phyloP scores from a whole-genome alignment of 2,329 filamentous ascomycete genomes.

The Chaetomium olivaceum region DNA sequence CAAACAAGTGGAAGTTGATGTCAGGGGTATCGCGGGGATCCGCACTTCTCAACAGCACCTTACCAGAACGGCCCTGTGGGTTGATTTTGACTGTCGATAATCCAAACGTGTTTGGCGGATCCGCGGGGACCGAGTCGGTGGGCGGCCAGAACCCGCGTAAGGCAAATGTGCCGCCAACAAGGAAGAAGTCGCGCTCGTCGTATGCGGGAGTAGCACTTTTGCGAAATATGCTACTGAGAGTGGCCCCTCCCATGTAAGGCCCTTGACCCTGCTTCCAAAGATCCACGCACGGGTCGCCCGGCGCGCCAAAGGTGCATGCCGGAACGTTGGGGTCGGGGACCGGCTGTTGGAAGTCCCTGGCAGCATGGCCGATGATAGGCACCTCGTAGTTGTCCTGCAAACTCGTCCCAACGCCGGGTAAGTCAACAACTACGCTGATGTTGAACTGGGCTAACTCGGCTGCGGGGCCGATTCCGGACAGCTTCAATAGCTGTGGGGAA shows the following conservation, averaged over 20 bases:
- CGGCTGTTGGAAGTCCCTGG: constrained; percentile 16
- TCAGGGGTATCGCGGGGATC: constrained; percentile 62
- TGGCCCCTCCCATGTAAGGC: constrained; percentile 36
- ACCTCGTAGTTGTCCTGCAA: constrained; percentile 49
- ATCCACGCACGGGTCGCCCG: constrained; percentile 42
- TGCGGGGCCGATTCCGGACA: constrained; percentile 51
- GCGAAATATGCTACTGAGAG: constrained; percentile 54
- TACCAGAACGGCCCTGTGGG: constrained; percentile 60
- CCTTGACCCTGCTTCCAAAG: constrained; percentile 37
- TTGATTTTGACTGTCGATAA: constrained; percentile 42
- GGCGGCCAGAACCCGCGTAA: constrained; percentile 30
- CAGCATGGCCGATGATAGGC: constrained; percentile 37
- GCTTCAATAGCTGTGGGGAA: constrained; percentile 53
- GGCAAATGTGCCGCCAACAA: constrained; percentile 41
- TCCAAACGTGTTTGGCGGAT: constrained; percentile 39
- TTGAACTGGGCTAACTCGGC: constrained; percentile 45
- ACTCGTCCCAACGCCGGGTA: constrained; percentile 53
- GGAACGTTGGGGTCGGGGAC: constrained; percentile 33
- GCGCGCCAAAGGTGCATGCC: constrained; percentile 38
- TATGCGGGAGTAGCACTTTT: constrained; percentile 31
- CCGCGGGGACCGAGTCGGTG: constrained; percentile 5
- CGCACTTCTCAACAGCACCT: constrained; percentile 58
- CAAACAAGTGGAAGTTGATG: constrained; percentile 52
- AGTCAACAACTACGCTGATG: constrained; percentile 48
- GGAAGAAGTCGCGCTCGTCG: constrained; percentile 49